A percentile compares a stretch with the other conserved stretches of the same genome.
These are phyloP conservation scores for Alternaria triticina DNA, from an alignment of 2,329 filamentous ascomycete genomes.

Conservation along the genomic window DNA sequence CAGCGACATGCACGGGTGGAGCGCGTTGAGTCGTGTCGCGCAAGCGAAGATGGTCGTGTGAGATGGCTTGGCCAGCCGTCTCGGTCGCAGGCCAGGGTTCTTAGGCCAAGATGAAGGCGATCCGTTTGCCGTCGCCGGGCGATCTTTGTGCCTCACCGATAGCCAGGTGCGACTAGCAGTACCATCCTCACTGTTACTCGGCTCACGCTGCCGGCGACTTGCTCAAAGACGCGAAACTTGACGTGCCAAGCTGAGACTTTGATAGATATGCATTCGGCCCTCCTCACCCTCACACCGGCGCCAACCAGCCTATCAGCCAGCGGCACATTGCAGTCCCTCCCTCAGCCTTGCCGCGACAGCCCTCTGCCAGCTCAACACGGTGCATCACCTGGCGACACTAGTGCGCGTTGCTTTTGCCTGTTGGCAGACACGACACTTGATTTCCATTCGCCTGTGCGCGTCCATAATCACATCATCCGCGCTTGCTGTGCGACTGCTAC, in stretches of 20 bases:
- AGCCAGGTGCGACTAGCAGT: not conserved
- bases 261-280: constrained; percentile 15
- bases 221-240: not conserved
- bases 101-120: constrained; percentile 17
- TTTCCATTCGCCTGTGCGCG: not conserved
- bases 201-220: not conserved
- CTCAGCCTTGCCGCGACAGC: constrained; percentile 12
- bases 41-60: constrained; percentile 34
- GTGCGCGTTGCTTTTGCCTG: not conserved
- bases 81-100: constrained; percentile 11
- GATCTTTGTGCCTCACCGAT: constrained; percentile 5
- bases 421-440: not conserved
- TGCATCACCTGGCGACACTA: constrained; percentile 4
- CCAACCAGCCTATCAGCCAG: constrained; percentile 20
- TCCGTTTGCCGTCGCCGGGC: constrained; percentile 12
- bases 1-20: constrained; percentile 35
- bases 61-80: constrained; percentile 13
- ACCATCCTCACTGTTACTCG: not conserved
- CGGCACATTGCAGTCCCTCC: constrained; percentile 19
- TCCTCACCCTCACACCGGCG: constrained; percentile 7
- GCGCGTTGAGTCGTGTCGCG: constrained; percentile 31
- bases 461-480: not conserved
- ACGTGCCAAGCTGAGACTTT: constrained; percentile 6
- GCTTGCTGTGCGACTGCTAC: not conserved
- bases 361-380: constrained; percentile 11